Base-by-base conservation (phyloP, 257 asterid species). In the Petunia secreta region DNA sequence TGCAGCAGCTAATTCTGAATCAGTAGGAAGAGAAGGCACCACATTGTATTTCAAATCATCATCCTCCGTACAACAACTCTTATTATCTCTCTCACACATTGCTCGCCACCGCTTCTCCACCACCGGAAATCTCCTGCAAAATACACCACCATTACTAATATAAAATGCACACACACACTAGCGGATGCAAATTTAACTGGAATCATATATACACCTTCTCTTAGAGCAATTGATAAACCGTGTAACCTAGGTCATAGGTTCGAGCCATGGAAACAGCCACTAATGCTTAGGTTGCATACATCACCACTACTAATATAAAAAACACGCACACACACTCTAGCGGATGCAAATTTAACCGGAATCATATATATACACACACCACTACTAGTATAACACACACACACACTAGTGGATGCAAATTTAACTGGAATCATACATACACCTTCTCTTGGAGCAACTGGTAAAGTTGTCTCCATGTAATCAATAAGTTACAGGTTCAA, bases 101-200 rank as follows among this genome's bases (percentile, higher is more conserved):
- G 68, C 86, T 67, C 97, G 90, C 97, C 99, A 95, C 87, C 97
- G 91, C 89, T 84, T 91, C 90, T 95, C 99, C 80, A 92, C 99
- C 89, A 92, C 97, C 80, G 97, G 91, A 86, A 95, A 95, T 85
- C 88, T 91, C 93, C 99, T 95, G 89, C 39, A 48, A 71, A 16
- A 16, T 71, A 43, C 60, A 25, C 3, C 57, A 63, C 40, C 40
- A 36, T 36, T 8, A 69, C 2, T 34, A 25, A 48, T 16, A 48
- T 25, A 44, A 69, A 69, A 10, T 2, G 25, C 15, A 3, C 6
- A 67, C 53, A 41, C 75, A 40, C 74, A 25, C 25, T 25, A 25
- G 25, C 25, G 25, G 25, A 25, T 25, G 25, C 25, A 25, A 25
- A 25, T 25, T 25, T 25, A 25, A 25, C 25, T 25, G 25, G 25